phyloP scores from a whole-genome alignment of 441 rosid genomes.

The Corymbia citriodora region DNA sequence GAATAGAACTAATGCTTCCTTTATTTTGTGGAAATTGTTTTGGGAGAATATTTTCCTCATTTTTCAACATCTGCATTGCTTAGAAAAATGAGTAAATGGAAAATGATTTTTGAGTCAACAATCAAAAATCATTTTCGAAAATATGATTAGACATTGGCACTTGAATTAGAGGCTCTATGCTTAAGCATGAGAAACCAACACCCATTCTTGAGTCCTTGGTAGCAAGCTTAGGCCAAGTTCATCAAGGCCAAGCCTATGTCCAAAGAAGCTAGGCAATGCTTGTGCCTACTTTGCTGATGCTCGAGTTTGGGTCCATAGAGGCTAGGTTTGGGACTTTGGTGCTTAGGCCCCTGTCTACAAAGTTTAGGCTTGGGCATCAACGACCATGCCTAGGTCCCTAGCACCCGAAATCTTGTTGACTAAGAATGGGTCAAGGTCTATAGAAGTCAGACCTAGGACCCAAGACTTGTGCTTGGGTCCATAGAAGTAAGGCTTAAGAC shows the following conservation, averaged over 20 bases:
- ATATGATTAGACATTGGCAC: background rate
- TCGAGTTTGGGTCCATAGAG: background rate
- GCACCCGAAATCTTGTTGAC: background rate
- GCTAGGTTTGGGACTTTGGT: background rate
- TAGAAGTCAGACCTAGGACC: background rate
- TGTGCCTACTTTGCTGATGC: background rate
- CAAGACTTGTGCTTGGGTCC: background rate
- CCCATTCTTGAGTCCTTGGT: background rate
- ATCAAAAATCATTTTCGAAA: background rate
- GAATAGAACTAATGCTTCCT: background rate
- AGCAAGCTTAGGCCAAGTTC: background rate
- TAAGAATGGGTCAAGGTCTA: background rate
- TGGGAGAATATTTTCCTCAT: background rate
- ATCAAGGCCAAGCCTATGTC: background rate
- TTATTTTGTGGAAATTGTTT: too few species aligned
- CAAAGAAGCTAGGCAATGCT: background rate
- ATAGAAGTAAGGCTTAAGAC: background rate
- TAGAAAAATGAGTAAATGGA: background rate
- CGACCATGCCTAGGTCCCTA: accelerated
- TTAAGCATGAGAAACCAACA: background rate
- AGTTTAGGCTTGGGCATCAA: background rate
- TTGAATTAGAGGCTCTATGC: background rate
- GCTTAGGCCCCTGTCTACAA: background rate
- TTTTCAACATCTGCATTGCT: background rate
- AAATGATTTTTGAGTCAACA: background rate